phyloP scores from a whole-genome alignment of 2,329 filamentous ascomycete species.

The Tolypocladium cylindrosporum region DNA sequence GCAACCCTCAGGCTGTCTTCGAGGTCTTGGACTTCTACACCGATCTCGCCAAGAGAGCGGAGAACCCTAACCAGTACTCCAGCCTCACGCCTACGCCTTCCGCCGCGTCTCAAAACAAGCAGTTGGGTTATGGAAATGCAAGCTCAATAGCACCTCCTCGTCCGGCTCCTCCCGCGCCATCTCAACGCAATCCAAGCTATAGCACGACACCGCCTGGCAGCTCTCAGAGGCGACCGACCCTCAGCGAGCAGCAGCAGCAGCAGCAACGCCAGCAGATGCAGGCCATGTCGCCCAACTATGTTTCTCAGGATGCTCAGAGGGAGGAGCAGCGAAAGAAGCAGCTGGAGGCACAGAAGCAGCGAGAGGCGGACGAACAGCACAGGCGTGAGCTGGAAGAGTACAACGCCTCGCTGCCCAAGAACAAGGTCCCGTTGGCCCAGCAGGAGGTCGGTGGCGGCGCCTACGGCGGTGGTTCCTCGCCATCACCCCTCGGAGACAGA shows the following conservation, averaged over 20 bases:
- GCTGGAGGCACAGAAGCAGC: slow-evolving; percentile 45
- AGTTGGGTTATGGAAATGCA: slow-evolving; percentile 48
- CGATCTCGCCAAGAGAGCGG: slow-evolving; percentile 66
- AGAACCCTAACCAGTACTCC: slow-evolving; percentile 60
- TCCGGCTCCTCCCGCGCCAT: slow-evolving; percentile 39
- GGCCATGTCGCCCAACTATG: slow-evolving; percentile 44
- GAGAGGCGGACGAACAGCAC: slow-evolving; percentile 54
- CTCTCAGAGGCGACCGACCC: slow-evolving; percentile 35
- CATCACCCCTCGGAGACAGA: slow-evolving; percentile 44
- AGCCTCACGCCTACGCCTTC: slow-evolving; percentile 60
- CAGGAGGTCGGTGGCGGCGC: slow-evolving; percentile 78
- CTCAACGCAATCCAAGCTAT: slow-evolving; percentile 34
- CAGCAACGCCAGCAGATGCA: slow-evolving; percentile 50
- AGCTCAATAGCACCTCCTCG: slow-evolving; percentile 58
- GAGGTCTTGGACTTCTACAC: slow-evolving; percentile 81
- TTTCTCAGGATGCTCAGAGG: slow-evolving; percentile 36
- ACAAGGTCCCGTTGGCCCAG: slow-evolving; percentile 69
- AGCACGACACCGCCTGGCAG: slow-evolving; percentile 24
- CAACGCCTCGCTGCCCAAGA: slow-evolving; percentile 80
- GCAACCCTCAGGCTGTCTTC: slow-evolving; percentile 79
- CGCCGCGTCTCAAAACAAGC: slow-evolving; percentile 47
- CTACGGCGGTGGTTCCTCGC: slow-evolving; percentile 34
- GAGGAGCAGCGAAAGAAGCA: slow-evolving; percentile 55
- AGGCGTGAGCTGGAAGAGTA: slow-evolving; percentile 77
- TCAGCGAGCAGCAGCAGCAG: slow-evolving; percentile 34